Evolutionary conservation across 2,329 filamentous ascomycete genomes (phyloP), one percentile per base, ranked within the genome.

Genomic region (Lomentospora prolificans): DNA sequence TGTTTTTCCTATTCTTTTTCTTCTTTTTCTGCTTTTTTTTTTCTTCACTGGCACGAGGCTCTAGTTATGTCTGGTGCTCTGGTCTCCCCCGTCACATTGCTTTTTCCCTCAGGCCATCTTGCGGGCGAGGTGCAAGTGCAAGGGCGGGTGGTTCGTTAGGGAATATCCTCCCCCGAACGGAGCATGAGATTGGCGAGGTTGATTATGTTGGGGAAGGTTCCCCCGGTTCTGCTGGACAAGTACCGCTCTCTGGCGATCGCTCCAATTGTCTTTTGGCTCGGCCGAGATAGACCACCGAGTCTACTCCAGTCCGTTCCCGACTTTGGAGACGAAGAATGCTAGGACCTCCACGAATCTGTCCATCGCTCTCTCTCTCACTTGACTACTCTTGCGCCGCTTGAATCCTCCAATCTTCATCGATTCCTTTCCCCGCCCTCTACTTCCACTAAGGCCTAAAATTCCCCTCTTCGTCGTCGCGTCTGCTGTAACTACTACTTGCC

Each of bases 391-490:
- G n/a, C n/a, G n/a, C n/a, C n/a, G n/a, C n/a, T n/a, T n/a, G 12
- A 33, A 33, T 48, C 44, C 44, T 48, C 44, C 44, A 48, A 48
- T 48, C 44, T 48, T 48, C 22, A 22, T 25, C 44, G n/a, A 25
- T 19, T 10, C 22, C 22, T 4, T 27, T 14, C 22, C 22, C 44
- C 41, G 4, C 41, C 39, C 19, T 19, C 44, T 19, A 19, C 44
- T 19, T 33, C 22, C 22, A 19, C 44, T 27, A 4, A 17, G 12
- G 10, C n/a, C 17, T 10, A 7, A 3, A 19, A 5, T 25, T 4
- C 53, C 19, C 25, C 24, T 17, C 30, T 30, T n/a, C 36, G 7
- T 22, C 44, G n/a, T 14, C 22, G 8, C 53, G 14, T n/a, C 14
- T 33, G n/a, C 36, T 48, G 19, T 22, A 22, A 22, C 41, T 25